Evolutionary conservation across 441 rosid genomes (phyloP), one percentile per base, ranked within the genome.

Genomic region (Capsella rubella): DNA sequence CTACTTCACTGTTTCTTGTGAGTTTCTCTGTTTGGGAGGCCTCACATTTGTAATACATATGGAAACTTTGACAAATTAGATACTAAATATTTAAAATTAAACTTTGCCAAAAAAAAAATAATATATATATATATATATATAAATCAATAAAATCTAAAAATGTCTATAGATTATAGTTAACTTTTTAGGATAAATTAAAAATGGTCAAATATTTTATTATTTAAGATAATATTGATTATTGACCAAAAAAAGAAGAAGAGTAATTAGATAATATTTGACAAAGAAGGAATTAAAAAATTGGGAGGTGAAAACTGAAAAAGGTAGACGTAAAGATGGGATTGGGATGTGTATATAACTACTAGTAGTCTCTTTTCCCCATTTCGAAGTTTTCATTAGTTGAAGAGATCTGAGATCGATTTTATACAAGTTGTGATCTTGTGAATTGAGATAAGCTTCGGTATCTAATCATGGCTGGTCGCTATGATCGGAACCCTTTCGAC

Each of bases 401-500:
- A 39, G 69, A 69, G 70, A 69, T 54, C 70, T 69, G 45, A 69
- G 70, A 76, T 69, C 69, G 62, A 42, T 37, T 40, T 34, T 34
- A 5, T 40, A 16, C 25, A 21, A 35, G 47, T 75, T 42, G 21
- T 49, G 25, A 28, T 39, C 21, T 14, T 42, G 12, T 54, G 64
- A 54, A 9, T 51, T 21, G 47, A 31, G 67, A 42, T 49, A 39
- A 63, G 71, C 40, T 46, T 54, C 1, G 3, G 14, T 64, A 21
- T 21, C 2, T 21, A 42, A 70, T 21, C 62, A 93, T 93, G 98
- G 93, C 93, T 72, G 84, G 88, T 69, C 92, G 93, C 35, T 89
- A 84, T 80, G 96, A 93, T 70, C 82, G 75, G 50, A 92, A 93
- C 64, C 97, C 98, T 4, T 91, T 93, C 63, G 96, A 72, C 43